Percentiles rank a stretch among this genome's conserved stretches.
Evolutionary conservation across 1,139 yeast genomes (phyloP).

Genomic region (Yamadazyma buinensis): DNA sequence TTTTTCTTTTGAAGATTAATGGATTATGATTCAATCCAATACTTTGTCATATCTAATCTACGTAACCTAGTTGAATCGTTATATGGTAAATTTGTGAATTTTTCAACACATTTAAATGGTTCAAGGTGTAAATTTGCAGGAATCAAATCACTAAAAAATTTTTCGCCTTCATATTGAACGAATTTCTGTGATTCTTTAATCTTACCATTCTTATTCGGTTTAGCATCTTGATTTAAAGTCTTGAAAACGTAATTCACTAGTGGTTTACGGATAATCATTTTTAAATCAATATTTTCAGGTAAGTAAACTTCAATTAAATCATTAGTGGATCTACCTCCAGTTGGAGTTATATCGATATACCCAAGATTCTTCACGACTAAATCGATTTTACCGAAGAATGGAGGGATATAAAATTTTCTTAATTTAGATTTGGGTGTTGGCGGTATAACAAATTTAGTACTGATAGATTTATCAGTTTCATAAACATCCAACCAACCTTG

Average conservation of each 20-base stretch:
- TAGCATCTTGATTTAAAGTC: no score
- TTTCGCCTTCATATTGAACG: no score
- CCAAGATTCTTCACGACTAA: conserved; percentile 70
- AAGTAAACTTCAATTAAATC: conserved; percentile 31
- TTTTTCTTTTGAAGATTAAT: no score
- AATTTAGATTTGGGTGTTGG: conserved; percentile 17
- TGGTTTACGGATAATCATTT: conserved; percentile 33
- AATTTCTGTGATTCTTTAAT: no score
- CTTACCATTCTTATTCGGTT: no score
- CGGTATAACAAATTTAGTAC: conserved; percentile 6
- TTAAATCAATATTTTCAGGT: conserved; percentile 22
- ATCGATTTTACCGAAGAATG: conserved; percentile 66
- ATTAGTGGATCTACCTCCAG: conserved; percentile 42
- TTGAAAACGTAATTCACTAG: conserved; percentile 30
- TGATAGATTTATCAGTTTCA: conserved; percentile 6
- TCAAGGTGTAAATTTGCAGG: no score
- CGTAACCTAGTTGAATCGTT: no score
- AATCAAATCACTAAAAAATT: no score
- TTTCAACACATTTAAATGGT: no score
- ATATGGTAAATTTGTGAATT: no score
- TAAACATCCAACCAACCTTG: neutral
- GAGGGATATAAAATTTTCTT: conserved; percentile 54
- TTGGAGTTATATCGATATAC: conserved; percentile 57
- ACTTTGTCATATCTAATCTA: no score
- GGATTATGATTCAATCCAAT: no score